Evolutionary conservation across 495 filamentous ascomycete genomes (phyloP).

Genomic region (Penicillium bialowiezense): DNA sequence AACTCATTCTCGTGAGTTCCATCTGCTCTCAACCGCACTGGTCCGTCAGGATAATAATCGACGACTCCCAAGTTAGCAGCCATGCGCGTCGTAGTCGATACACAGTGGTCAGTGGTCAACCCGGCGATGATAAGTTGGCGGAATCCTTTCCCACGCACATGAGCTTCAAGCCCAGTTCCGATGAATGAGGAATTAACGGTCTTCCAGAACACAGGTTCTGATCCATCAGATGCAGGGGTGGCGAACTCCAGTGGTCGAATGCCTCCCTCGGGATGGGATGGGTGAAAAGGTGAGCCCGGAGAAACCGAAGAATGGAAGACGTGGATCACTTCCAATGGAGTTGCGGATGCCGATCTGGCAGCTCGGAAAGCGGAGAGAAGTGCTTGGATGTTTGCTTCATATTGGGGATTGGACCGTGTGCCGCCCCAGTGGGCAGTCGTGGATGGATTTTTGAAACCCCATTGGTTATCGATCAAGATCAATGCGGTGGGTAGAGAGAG

Average conservation of each 20-base stretch:
- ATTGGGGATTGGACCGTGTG: slow-evolving; percentile 43
- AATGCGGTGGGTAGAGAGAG: slow-evolving; percentile 44
- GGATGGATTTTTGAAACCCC: slow-evolving; percentile 43
- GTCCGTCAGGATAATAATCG: slow-evolving; percentile 22
- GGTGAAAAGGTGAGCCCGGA: slow-evolving; percentile 29
- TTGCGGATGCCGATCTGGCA: slow-evolving; percentile 16
- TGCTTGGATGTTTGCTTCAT: slow-evolving; percentile 40
- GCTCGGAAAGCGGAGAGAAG: slow-evolving; percentile 43
- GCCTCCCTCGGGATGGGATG: slow-evolving; percentile 24
- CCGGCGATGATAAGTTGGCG: slow-evolving; percentile 42
- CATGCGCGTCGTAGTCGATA: slow-evolving; percentile 50
- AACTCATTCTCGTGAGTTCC: slow-evolving; percentile 19
- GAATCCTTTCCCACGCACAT: slow-evolving; percentile 32
- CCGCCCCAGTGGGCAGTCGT: slow-evolving; percentile 36
- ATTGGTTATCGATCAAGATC: slow-evolving; percentile 58
- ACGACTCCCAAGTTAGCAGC: slow-evolving; percentile 48
- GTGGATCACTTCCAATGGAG: slow-evolving; percentile 41
- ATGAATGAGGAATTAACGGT: slow-evolving; percentile 49
- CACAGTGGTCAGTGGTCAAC: slow-evolving; percentile 50
- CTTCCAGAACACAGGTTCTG: slow-evolving; percentile 46
- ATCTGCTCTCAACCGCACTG: slow-evolving; percentile 16
- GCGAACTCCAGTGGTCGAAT: slow-evolving; percentile 39
- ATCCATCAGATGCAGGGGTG: slow-evolving; percentile 33
- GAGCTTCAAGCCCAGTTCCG: slow-evolving; percentile 40
- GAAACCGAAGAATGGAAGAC: slow-evolving; percentile 44